Evolutionary conservation across 768 basidiomycete species (phyloP), one percentile per base, ranked within the genome.

Genomic region (Podaxis sp.): DNA sequence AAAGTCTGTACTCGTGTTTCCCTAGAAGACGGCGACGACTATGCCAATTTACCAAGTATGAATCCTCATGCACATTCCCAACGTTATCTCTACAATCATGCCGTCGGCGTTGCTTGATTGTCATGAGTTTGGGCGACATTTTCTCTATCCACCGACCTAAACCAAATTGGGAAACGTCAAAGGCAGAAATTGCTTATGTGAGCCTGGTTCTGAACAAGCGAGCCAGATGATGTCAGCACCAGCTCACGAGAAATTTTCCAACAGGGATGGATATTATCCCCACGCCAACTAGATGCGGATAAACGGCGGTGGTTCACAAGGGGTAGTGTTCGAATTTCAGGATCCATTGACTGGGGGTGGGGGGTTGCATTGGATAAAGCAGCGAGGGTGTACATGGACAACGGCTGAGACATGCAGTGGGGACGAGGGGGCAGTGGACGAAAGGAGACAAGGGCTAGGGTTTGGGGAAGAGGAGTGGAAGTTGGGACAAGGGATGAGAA

Each of bases 201-300:
- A 57, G 48, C 40, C 42, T 10, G 38, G 42, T n/a, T 44, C 16
- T 48, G 6, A 48, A 4, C 57, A 21, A 57, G 38, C 47, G 28
- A 51, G 36, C 13, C 11, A 18, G 57, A 50, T 57, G 46, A 57
- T 37, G 47, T 57, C 57, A 57, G 46, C 57, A 57, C 47, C 57
- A 38, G 57, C 48, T 50, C 47, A 23, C 48, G 57, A 57, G 50
- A 59, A 50, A 53, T 18, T 53, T 59, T 51, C 25, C 57, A 28
- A 48, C 55, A 32, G 35, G 55, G 55, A 25, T n/a, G 55, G 55
- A 25, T n/a, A 32, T 16, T 9, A 16, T 59, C 56, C 56, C 46
- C 57, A 50, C 57, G 57, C 35, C 51, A 53, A 40, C 36, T 50
- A 32, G 37, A 59, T 59, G 57, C 57, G 57, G 57, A 59, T 59